phyloP scores from a whole-genome alignment of 2,329 filamentous ascomycete species.

The Clarireedia sp. region DNA sequence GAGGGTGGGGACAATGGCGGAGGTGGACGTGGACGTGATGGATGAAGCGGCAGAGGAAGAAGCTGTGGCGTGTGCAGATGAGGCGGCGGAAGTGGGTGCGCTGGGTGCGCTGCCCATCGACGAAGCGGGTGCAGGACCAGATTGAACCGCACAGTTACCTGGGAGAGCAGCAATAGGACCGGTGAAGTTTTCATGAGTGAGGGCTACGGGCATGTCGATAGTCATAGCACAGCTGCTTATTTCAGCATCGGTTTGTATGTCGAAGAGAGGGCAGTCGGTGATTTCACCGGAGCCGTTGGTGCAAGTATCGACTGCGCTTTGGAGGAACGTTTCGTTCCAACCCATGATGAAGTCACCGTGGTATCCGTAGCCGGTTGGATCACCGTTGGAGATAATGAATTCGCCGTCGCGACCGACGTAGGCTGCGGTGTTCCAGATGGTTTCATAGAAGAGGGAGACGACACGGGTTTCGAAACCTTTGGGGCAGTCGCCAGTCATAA shows the following conservation, averaged over 20 bases:
- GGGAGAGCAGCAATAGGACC: constrained; percentile 52
- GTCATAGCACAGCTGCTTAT: constrained; percentile 54
- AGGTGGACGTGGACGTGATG: constrained; percentile 2
- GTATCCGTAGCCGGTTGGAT: constrained; percentile 69
- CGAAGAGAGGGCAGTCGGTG: constrained; percentile 68
- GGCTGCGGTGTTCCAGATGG: constrained; percentile 67
- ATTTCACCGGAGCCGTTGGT: constrained; percentile 63
- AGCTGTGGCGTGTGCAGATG: constrained; percentile 13
- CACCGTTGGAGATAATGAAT: constrained; percentile 73
- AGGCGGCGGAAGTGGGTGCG: constrained; percentile 1
- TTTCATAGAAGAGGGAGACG: constrained; percentile 75
- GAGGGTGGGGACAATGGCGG: constrained; percentile 22
- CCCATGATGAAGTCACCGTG: constrained; percentile 76
- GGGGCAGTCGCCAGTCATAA: constrained; percentile 72
- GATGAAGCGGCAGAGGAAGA: neutral
- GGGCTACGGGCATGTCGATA: constrained; percentile 37
- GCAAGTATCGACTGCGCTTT: constrained; percentile 66
- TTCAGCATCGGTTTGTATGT: constrained; percentile 44
- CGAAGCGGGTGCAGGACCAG: constrained; percentile 33
- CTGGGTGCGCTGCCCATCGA: neutral
- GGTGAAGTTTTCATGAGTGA: constrained; percentile 52
- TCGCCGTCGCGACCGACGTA: constrained; percentile 56
- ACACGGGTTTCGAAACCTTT: constrained; percentile 58
- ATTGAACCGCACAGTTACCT: constrained; percentile 47
- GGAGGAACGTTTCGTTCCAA: constrained; percentile 63